A percentile compares a stretch with the other conserved stretches of the same genome.
Evolutionary conservation across 352 stramenopile species (phyloP).

Genomic region (Phytophthora sansomeana): DNA sequence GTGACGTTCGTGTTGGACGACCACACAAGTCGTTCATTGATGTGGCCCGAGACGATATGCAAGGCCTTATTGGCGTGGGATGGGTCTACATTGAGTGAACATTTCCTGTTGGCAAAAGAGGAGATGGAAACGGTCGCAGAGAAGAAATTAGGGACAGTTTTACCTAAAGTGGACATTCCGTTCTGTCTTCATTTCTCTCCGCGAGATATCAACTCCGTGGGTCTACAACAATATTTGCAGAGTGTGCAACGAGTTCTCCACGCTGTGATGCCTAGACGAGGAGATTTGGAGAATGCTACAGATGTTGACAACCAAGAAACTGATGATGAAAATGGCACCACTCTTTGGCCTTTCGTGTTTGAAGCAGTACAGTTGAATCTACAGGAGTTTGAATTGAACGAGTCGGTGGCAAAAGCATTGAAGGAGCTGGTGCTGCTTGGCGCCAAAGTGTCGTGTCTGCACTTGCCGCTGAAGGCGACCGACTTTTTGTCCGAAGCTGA

Average conservation of each 20-base stretch:
- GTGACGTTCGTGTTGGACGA: conserved; percentile 49
- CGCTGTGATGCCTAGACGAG: not conserved
- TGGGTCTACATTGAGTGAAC: conserved; percentile 5
- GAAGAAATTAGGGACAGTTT: not conserved
- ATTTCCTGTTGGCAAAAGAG: conserved; percentile 27
- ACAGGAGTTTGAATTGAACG: conserved; percentile 47
- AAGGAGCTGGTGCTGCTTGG: conserved; percentile 31
- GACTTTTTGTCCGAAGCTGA: conserved; percentile 45
- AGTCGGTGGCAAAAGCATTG: conserved; percentile 31
- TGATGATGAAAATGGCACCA: not conserved
- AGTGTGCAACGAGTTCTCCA: conserved; percentile 36
- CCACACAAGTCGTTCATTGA: conserved; percentile 37
- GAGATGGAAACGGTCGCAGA: conserved; percentile 14
- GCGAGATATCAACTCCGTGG: conserved; percentile 33
- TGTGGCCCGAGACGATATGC: conserved; percentile 34
- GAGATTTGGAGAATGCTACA: not conserved
- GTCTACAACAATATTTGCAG: conserved; percentile 41
- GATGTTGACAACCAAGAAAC: conserved; percentile 6
- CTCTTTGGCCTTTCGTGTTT: conserved; percentile 31
- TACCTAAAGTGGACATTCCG: conserved; percentile 19
- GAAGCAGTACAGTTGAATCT: conserved; percentile 47
- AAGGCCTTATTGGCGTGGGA: conserved; percentile 31
- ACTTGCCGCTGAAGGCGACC: conserved; percentile 40
- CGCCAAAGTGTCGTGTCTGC: conserved; percentile 37
- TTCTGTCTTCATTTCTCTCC: conserved; percentile 48